Evolutionary conservation across 2,329 filamentous ascomycete species (phyloP).

Genomic region (Cytospora schulzeri): DNA sequence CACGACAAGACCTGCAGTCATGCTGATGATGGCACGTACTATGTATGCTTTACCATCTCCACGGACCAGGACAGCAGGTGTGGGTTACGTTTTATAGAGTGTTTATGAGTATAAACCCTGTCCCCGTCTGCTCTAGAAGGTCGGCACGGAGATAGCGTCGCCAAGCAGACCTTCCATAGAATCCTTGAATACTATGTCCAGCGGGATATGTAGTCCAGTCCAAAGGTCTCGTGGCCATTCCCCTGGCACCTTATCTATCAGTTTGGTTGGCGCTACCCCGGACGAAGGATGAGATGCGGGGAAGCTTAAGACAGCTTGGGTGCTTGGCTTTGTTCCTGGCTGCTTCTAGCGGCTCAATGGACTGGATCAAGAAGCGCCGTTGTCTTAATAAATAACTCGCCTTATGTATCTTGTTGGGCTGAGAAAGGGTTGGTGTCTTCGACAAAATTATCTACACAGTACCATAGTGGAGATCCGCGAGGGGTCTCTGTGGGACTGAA

Average conservation of each 20-base stretch:
- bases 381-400: neutral
- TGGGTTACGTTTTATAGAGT: neutral
- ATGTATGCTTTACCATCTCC: slow-evolving; percentile 8
- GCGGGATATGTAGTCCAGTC: neutral
- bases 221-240: slow-evolving; percentile 10
- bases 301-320: slow-evolving; percentile 20
- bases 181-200: neutral
- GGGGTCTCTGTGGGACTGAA: no score
- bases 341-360: slow-evolving; percentile 18
- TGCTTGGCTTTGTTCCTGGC: slow-evolving; percentile 24
- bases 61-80: slow-evolving; percentile 4
- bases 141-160: neutral
- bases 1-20: neutral
- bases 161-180: neutral
- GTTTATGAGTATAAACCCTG: neutral
- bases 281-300: slow-evolving; percentile 23
- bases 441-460: slow-evolving; percentile 1
- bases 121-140: neutral
- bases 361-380: slow-evolving; percentile 10
- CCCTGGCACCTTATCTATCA: slow-evolving; percentile 14
- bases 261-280: slow-evolving; percentile 18
- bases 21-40: slow-evolving; percentile 15
- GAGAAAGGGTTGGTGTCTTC: slow-evolving; percentile 1
- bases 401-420: neutral
- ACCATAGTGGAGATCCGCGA: neutral